Evolutionary conservation across 257 asterid genomes (phyloP).

Genomic region (Penstemon eatonii): DNA sequence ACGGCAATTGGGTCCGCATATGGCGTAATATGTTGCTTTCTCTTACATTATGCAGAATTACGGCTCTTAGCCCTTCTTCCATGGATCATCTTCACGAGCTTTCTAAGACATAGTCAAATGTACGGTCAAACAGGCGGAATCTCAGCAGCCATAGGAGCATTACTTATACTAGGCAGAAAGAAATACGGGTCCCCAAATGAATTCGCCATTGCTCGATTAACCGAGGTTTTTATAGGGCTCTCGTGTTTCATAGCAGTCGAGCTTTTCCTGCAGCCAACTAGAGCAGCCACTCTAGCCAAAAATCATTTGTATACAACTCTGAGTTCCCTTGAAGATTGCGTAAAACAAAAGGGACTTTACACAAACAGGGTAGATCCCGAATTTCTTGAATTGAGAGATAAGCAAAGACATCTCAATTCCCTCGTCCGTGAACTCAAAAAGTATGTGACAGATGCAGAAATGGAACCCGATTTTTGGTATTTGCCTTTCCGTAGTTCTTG

Average conservation of each 20-base stretch:
- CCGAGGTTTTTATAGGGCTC: slow-evolving; percentile 61
- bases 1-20: slow-evolving; percentile 78
- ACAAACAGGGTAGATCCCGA: slow-evolving; percentile 1
- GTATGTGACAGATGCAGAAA: slow-evolving; percentile 40
- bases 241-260: slow-evolving; percentile 47
- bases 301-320: slow-evolving; percentile 35
- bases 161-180: slow-evolving; percentile 64
- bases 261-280: slow-evolving; percentile 54
- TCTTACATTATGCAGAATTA: slow-evolving; percentile 38
- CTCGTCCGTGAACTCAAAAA: slow-evolving; percentile 35
- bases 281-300: slow-evolving; percentile 64
- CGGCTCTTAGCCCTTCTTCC: slow-evolving; percentile 62
- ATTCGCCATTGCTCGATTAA: slow-evolving; percentile 56
- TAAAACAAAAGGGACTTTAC: slow-evolving; percentile 21
- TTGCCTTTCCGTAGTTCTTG: slow-evolving; percentile 46
- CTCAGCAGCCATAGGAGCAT: slow-evolving; percentile 68
- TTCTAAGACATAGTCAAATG: slow-evolving; percentile 58
- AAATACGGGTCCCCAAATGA: slow-evolving; percentile 51
- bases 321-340: slow-evolving; percentile 37
- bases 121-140: slow-evolving; percentile 64
- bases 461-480: slow-evolving; percentile 57
- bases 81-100: slow-evolving; percentile 61
- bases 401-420: slow-evolving; percentile 30
- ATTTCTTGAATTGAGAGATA: slow-evolving; percentile 21
- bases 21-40: slow-evolving; percentile 60